Conservation (phyloP, 192 early-diverging fungal genomes). For the Umbelopsis isabellina region DNA sequence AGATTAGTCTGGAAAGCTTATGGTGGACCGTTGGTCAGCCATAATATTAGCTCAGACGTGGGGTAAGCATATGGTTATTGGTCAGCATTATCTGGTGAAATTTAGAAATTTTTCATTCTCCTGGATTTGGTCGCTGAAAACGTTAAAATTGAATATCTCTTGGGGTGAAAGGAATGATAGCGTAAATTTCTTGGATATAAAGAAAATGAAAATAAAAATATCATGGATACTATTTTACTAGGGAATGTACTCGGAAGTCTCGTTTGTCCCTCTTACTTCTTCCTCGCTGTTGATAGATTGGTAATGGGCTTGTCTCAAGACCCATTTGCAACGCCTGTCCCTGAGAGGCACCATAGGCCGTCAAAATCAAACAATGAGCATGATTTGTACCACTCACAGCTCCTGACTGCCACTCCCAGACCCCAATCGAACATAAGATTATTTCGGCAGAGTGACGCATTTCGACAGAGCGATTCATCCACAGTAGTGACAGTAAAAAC, state of each 20-base stretch:
- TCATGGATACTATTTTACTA: background rate
- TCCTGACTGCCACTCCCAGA: background rate
- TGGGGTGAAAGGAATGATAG: background rate
- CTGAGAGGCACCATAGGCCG: background rate
- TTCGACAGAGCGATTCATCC: background rate
- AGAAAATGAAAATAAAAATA: too few species aligned
- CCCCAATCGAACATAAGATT: background rate
- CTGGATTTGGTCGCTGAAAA: background rate
- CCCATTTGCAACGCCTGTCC: constrained; percentile 10
- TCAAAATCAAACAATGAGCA: background rate
- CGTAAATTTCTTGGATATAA: background rate
- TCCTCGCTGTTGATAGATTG: background rate
- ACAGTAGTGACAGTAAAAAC: background rate
- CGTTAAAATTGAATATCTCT: constrained; percentile 19
- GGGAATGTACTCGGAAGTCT: background rate
- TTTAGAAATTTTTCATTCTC: background rate
- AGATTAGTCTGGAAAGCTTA: background rate
- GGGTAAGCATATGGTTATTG: constrained; percentile 10
- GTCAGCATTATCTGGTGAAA: background rate
- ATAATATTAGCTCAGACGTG: background rate
- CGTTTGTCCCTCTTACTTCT: background rate
- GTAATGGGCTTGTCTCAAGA: constrained; percentile 7
- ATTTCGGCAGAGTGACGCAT: background rate
- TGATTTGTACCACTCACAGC: background rate
- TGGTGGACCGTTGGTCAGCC: background rate